phyloP scores from a whole-genome alignment of 345 rosid species.

The Stellera chamaejasme region DNA sequence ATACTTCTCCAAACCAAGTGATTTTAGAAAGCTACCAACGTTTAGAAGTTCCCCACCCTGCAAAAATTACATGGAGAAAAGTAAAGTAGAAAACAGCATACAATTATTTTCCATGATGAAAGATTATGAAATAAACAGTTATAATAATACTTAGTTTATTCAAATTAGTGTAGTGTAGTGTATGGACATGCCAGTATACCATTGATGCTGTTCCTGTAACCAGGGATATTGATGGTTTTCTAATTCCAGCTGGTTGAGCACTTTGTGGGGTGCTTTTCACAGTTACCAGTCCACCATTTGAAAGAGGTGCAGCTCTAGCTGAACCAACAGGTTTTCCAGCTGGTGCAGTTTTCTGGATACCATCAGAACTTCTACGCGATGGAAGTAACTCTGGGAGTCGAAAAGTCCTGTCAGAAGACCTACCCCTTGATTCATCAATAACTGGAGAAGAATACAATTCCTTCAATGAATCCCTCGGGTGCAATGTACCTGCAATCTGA shows the following conservation, averaged over 20 bases:
- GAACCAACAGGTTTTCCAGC: slow-evolving; percentile 9
- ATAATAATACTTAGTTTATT: too few species aligned
- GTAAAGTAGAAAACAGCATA: background rate
- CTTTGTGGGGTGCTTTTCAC: slow-evolving; percentile 4
- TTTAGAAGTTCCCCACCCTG: slow-evolving; percentile 29
- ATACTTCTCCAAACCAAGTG: slow-evolving; percentile 50
- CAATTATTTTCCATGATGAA: too few species aligned
- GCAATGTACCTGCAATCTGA: slow-evolving; percentile 5
- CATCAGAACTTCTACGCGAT: slow-evolving; percentile 18
- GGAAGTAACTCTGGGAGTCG: slow-evolving; percentile 9
- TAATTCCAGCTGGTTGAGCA: slow-evolving; percentile 7
- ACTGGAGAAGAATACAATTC: slow-evolving; percentile 18
- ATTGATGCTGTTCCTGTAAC: slow-evolving; percentile 11
- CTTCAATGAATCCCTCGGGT: slow-evolving; percentile 12
- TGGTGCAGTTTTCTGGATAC: slow-evolving; percentile 12
- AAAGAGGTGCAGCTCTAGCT: slow-evolving; percentile 4
- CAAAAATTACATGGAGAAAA: slow-evolving; percentile 5
- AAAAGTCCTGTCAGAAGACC: slow-evolving; percentile 22
- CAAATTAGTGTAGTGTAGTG: background rate
- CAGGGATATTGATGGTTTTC: slow-evolving; percentile 10
- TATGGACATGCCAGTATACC: slow-evolving; percentile 22
- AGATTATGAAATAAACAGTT: too few species aligned
- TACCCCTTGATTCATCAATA: slow-evolving; percentile 15
- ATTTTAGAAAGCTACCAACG: slow-evolving; percentile 31
- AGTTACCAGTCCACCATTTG: slow-evolving; percentile 3